These are phyloP conservation scores for Teratosphaeria nubilosa DNA, from an alignment of 2,329 filamentous ascomycete species.

Conservation along the genomic window DNA sequence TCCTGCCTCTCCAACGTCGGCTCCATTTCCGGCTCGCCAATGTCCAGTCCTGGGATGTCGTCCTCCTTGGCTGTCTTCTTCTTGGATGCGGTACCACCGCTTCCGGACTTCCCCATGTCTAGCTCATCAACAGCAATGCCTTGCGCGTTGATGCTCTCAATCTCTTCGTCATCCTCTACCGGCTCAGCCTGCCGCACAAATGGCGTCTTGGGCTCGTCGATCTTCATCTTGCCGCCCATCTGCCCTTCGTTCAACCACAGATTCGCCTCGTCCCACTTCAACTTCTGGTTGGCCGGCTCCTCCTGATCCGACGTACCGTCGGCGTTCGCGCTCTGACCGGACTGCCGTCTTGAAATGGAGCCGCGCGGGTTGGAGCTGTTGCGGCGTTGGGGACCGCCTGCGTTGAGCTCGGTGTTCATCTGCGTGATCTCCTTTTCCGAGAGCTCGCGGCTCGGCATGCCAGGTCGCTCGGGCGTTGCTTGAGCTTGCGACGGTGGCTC, in stretches of 20 bases:
- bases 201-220: slow-evolving; percentile 95
- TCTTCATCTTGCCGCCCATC: slow-evolving; percentile 94
- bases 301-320: slow-evolving; percentile 33
- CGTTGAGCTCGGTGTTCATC: slow-evolving; percentile 89
- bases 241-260: slow-evolving; percentile 95
- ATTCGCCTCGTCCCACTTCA: slow-evolving; percentile 99
- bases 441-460: slow-evolving; percentile 38
- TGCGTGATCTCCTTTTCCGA: slow-evolving; percentile 82
- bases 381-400: slow-evolving; percentile 66
- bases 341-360: slow-evolving; percentile 63
- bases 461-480: slow-evolving; percentile 27
- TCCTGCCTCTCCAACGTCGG: slow-evolving; percentile 19
- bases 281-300: slow-evolving; percentile 53
- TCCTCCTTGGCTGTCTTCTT: slow-evolving; percentile 43
- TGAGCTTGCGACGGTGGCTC: not conserved
- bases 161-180: slow-evolving; percentile 73
- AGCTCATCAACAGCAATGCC: slow-evolving; percentile 61
- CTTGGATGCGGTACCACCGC: slow-evolving; percentile 4
- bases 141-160: slow-evolving; percentile 55
- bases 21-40: slow-evolving; percentile 75
- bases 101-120: slow-evolving; percentile 40
- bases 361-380: slow-evolving; percentile 65
- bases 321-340: slow-evolving; percentile 29
- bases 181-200: slow-evolving; percentile 91
- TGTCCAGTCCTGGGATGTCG: slow-evolving; percentile 82